Conservation (phyloP, 306 rosid genomes). For the Geum urbanum region DNA sequence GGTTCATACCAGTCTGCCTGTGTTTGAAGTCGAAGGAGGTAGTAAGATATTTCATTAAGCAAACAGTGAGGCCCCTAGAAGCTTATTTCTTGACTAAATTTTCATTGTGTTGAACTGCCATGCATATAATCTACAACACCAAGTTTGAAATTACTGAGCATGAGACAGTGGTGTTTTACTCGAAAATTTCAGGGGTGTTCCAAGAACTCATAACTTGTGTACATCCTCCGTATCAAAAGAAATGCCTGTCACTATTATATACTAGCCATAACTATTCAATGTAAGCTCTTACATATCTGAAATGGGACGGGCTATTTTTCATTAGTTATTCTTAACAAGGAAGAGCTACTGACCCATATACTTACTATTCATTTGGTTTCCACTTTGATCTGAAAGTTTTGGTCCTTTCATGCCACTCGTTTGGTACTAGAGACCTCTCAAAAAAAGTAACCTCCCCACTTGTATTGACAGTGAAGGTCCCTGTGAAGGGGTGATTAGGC, state of each 20-base stretch:
- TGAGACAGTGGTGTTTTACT: too few relatives aligned
- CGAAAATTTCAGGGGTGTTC: not conserved
- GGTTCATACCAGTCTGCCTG: not conserved
- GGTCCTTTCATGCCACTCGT: conserved; percentile 51
- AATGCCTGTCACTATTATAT: not conserved
- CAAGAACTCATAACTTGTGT: not conserved
- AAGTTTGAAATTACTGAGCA: not conserved
- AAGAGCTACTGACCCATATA: conserved; percentile 1
- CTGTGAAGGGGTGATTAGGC: too few relatives aligned
- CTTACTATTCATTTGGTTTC: not conserved
- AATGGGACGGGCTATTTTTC: not conserved
- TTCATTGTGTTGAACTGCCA: not conserved
- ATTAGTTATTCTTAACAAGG: too few relatives aligned
- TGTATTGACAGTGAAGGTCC: too few relatives aligned
- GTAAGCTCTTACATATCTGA: not conserved
- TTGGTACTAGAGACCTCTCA: conserved; percentile 50
- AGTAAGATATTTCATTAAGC: too few relatives aligned
- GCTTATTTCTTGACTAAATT: not conserved
- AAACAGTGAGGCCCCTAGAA: not conserved
- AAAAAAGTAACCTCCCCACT: conserved; percentile 53
- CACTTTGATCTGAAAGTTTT: conserved; percentile 33
- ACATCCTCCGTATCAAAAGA: not conserved
- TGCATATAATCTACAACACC: not conserved
- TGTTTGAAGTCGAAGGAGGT: not conserved
- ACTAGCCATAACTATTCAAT: not conserved